Evolutionary conservation across 1,139 yeast species (phyloP), one percentile per base, ranked within the genome.

Genomic region (Hyphopichia pseudoburtonii): DNA sequence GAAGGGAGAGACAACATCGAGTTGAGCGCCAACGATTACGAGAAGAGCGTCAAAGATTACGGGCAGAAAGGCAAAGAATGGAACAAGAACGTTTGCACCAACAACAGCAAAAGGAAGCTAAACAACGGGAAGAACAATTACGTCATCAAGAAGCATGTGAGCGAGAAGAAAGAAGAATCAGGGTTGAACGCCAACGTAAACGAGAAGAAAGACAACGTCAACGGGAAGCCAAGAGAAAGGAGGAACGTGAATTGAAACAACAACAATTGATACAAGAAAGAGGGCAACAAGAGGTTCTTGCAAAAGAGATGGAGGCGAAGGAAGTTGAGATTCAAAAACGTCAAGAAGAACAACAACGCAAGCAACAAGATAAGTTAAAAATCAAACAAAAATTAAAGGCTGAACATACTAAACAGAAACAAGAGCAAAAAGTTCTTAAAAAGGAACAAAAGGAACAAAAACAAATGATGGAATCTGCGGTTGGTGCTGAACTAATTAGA

Each of bases 41-140:
- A 18, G 35, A 33, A n/a, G 19, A 19, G 8, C 12, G 12, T 15
- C 17, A 27, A 26, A 19, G 31, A 18, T 12, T 12, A 33, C 14
- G 26, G 11, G 19, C 17, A 21, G 33, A 30, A 30, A 18, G 31
- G 18, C 19, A 33, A 33, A 18, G 26, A 21, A 3, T 19, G 6
- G 30, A 26, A 17, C 17, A 10, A 21, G 23, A 33, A 27, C 15
- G 18, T 8, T 5, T 27, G 11, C 12, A 16, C 22, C 11, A 19
- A 16, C 17, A 23, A 30, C 18, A 21, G 5, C 8, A 9, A 9
- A 14, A 30, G 17, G 25, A 30, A 23, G 16, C 10, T 22, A 12
- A 19, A 16, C 17, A 23, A 30, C 18, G 28, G 5, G 7, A 9
- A 9, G 21, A 30, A 23, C 26, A 30, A 23, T 19, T 22, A 22